Evolutionary conservation across 257 asterid species (phyloP), one percentile per base, ranked within the genome.

Genomic region (Schizonepeta tenuifolia): DNA sequence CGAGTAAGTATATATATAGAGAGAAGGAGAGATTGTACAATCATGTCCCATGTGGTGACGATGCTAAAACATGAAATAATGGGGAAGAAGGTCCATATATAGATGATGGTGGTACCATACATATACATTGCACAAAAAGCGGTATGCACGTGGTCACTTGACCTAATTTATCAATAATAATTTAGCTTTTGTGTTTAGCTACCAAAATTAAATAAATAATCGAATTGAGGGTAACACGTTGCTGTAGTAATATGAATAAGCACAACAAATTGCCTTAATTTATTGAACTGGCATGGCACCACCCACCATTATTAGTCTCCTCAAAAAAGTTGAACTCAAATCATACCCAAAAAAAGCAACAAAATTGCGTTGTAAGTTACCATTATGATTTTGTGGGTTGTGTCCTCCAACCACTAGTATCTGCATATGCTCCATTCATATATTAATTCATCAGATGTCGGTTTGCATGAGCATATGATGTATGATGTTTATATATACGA

Each of bases 81-180:
- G 67, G 26, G 7, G 22, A 35, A 74, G 74, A 8, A 56, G 67
- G 67, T 67, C 55, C 44, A 77, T 71, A 6, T 20, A 33, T 5
- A 1, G n/a, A 11, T 38, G 9, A 38, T 9, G 43, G 73, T 66
- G 73, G 66, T 68, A 64, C 46, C 40, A 22, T 43, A 49, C 26
- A 18, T 4, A 17, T 12, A 66, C 46, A 35, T 40, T 40, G 43
- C 36, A 43, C 36, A 43, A 43, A 70, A 75, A 40, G 71, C 50
- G 70, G 35, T 68, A 71, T 70, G 79, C 85, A 81, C 77, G 83
- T 85, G 90, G 85, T 83, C 40, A 60, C 82, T 81, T 77, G 64
- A 83, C 90, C 87, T 83, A 78, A 77, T 75, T 77, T 46, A 43
- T 38, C 62, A 31, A 43, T 56, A 53, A 66, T 7, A 12, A 31